phyloP scores from a whole-genome alignment of 2,329 filamentous ascomycete genomes.

The Leptosphaerulina australis region DNA sequence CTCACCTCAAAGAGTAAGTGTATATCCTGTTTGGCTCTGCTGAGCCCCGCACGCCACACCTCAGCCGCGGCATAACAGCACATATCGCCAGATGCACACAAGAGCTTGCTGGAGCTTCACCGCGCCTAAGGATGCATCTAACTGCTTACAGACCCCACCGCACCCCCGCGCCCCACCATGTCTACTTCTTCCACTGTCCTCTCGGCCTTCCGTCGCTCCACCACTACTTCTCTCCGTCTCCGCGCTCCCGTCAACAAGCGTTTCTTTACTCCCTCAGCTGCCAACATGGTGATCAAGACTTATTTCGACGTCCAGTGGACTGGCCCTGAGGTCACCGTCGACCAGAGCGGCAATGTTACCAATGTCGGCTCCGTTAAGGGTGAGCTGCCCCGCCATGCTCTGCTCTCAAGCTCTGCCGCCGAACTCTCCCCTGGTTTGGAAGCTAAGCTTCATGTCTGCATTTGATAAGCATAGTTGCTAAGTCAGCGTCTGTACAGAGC shows the following conservation, averaged over 20 bases:
- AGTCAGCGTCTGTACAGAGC: constrained; percentile 57
- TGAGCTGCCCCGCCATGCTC: constrained; percentile 54
- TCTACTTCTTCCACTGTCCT: constrained; percentile 43
- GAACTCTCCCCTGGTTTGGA: background rate
- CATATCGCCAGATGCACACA: constrained; percentile 5
- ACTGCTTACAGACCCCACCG: constrained; percentile 25
- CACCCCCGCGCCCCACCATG: constrained; percentile 33
- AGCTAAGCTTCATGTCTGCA: constrained; percentile 2
- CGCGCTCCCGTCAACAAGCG: constrained; percentile 53
- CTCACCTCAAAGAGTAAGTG: constrained; percentile 8
- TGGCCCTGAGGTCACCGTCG: constrained; percentile 71
- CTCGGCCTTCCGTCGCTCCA: constrained; percentile 42
- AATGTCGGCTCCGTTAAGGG: constrained; percentile 59
- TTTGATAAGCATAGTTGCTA: background rate
- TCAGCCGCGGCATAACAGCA: constrained; percentile 5
- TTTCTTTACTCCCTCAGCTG: constrained; percentile 67
- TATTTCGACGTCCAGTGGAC: constrained; percentile 76
- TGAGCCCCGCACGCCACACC: background rate
- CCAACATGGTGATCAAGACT: constrained; percentile 77
- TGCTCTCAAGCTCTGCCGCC: background rate
- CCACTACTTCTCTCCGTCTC: constrained; percentile 24
- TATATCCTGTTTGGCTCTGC: background rate
- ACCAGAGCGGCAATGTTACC: constrained; percentile 60
- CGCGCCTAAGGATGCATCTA: constrained; percentile 13
- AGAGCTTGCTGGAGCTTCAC: constrained; percentile 16